Evolutionary conservation across 768 basidiomycete species (phyloP), one percentile per base, ranked within the genome.

Genomic region (Tylopilus vinaceipallidus): DNA sequence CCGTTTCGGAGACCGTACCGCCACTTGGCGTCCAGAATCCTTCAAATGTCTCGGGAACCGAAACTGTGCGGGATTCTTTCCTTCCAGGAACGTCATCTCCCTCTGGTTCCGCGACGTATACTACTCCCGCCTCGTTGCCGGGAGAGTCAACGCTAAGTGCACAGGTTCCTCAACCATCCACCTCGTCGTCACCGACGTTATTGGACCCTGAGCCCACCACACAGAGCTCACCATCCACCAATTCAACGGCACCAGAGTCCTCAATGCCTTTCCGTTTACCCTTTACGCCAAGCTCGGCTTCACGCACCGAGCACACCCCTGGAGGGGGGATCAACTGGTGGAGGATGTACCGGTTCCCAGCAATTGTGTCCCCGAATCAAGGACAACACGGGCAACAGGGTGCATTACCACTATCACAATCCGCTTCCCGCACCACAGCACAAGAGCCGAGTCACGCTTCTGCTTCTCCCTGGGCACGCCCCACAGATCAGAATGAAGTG

Each of bases 301-400:
- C 67, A 14, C 66, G 68, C 16, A 67, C 68, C 3, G 73, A 74
- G 55, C 73, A 63, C 42, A 64, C 68, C 16, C 69, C 71, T 16
- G 72, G 73, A 33, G 69, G 69, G 24, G 74, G 76, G 16, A 73
- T 91, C 49, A 91, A 91, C 61, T 87, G 88, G 81, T 91, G 89
- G 89, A 73, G 88, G 47, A 67, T 89, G 58, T 89, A 89, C 61
- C 79, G 88, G n/a, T 91, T 90, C 72, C 86, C 85, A 8, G 75
- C 87, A 33, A 84, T 89, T 55, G 55, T 70, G 13, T 72, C 77
- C n/a, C 66, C 74, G 8, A 56, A 61, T 46, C 51, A 47, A 38
- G 58, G 50, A 46, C 57, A 47, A 43, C 61, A 52, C 26, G 55
- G 47, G 13, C 26, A 36, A 8, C 54, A 49, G 40, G 63, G 45